phyloP scores from a whole-genome alignment of 2,329 filamentous ascomycete species.

The Aspergillus pseudotamarii region DNA sequence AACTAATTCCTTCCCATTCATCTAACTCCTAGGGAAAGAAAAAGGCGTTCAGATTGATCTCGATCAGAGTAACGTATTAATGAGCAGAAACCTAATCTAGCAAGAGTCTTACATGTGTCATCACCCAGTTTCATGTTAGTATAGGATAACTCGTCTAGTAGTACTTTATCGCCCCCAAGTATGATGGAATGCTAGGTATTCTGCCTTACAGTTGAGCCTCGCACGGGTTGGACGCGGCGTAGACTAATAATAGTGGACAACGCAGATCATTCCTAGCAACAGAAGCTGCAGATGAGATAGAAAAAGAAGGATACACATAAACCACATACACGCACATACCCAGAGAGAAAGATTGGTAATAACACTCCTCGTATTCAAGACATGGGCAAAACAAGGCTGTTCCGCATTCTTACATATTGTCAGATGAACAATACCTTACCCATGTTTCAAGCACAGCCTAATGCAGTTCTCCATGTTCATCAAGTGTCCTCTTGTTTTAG shows the following conservation, averaged over 20 bases:
- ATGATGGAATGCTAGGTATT: not conserved
- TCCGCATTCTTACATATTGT: not conserved
- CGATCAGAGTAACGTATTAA: not conserved
- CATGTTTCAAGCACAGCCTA: not conserved
- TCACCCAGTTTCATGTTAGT: not conserved
- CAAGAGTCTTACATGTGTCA: conserved; percentile 7
- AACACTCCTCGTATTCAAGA: not conserved
- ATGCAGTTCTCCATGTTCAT: not conserved
- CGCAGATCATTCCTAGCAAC: not conserved
- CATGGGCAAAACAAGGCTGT: not conserved
- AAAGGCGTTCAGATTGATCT: not conserved
- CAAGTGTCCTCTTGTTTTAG: not conserved
- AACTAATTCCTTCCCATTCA: not conserved
- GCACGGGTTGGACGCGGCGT: not conserved
- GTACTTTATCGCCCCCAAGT: not conserved
- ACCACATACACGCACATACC: not conserved
- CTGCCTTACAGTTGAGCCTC: not conserved
- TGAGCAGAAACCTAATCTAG: conserved; percentile 9
- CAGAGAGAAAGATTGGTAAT: not conserved
- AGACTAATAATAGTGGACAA: not conserved
- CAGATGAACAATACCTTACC: conserved; percentile 2
- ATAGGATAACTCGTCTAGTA: not conserved
- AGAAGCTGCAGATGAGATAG: not conserved
- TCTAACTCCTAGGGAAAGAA: not conserved
- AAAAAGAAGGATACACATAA: not conserved